phyloP scores from a whole-genome alignment of 2,329 filamentous ascomycete species.

The Talaromyces sp. region DNA sequence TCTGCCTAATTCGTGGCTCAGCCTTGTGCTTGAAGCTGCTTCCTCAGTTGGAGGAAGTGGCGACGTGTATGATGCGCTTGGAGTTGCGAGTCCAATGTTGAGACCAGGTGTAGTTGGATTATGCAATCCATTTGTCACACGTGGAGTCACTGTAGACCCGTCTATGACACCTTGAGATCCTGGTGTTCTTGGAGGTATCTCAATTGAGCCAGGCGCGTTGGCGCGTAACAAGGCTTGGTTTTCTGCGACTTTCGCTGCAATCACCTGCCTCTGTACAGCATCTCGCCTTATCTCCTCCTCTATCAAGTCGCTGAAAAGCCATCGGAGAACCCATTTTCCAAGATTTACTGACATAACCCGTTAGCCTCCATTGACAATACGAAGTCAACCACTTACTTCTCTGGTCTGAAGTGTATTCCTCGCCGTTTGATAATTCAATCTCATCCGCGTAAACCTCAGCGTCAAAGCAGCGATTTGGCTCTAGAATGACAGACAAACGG shows the following conservation, averaged over 20 bases:
- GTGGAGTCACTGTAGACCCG: slow-evolving; percentile 50
- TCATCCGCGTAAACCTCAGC: slow-evolving; percentile 97
- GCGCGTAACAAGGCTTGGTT: slow-evolving; percentile 26
- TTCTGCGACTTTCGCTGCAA: slow-evolving; percentile 62
- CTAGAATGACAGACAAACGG: slow-evolving; percentile 81
- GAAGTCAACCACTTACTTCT: slow-evolving; percentile 62
- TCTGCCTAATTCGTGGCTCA: slow-evolving; percentile 47
- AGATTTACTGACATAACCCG: slow-evolving; percentile 66
- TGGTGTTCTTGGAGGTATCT: slow-evolving; percentile 13
- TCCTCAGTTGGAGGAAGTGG: slow-evolving; percentile 28
- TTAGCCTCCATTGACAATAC: slow-evolving; percentile 8
- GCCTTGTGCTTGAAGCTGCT: slow-evolving; percentile 38
- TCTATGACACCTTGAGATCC: slow-evolving; percentile 7
- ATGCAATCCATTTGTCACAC: slow-evolving; percentile 59
- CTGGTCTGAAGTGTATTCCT: slow-evolving; percentile 87
- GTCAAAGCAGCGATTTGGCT: slow-evolving; percentile 95
- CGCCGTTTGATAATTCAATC: slow-evolving; percentile 65
- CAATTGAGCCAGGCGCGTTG: slow-evolving; percentile 18
- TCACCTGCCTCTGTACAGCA: slow-evolving; percentile 63
- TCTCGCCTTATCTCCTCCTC: slow-evolving; percentile 87
- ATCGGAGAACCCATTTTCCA: slow-evolving; percentile 92
- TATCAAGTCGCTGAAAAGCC: slow-evolving; percentile 83
- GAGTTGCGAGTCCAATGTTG: slow-evolving; percentile 73
- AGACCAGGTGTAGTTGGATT: slow-evolving; percentile 70
- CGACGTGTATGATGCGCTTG: slow-evolving; percentile 42